Percentiles rank a stretch among this genome's conserved stretches.
phyloP scores from a whole-genome alignment of 1,139 yeast genomes.

The Petasospora fabianii region DNA sequence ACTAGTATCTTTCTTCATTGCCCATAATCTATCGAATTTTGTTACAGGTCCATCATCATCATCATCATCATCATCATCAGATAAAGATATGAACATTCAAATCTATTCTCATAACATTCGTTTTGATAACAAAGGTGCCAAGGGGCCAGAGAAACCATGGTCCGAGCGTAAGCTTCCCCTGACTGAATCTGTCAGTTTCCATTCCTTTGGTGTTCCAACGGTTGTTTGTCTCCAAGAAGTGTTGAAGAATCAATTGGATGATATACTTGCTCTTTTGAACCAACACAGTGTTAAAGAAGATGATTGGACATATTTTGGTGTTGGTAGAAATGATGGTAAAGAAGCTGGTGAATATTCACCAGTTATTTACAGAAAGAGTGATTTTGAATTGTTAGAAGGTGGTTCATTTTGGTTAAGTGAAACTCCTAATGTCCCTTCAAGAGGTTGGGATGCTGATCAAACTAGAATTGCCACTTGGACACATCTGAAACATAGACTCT shows the following conservation, averaged over 20 bases:
- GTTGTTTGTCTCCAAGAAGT: conserved; percentile 56
- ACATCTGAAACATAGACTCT: conserved; percentile 30
- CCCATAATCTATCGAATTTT: no score
- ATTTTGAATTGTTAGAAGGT: conserved; percentile 37
- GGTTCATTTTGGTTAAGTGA: conserved; percentile 43
- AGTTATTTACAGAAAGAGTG: conserved; percentile 35
- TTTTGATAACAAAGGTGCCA: conserved; percentile 36
- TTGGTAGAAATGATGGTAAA: conserved; percentile 45
- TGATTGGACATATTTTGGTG: conserved; percentile 42
- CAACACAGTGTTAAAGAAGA: conserved; percentile 16
- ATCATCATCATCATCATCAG: background rate
- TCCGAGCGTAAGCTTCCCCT: conserved; percentile 36
- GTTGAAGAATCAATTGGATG: conserved; percentile 46
- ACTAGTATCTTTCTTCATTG: conserved; percentile 2
- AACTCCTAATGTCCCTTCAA: conserved; percentile 45
- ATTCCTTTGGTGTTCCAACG: conserved; percentile 35
- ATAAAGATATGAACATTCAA: conserved; percentile 28
- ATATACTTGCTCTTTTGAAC: conserved; percentile 35
- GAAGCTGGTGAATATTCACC: conserved; percentile 46
- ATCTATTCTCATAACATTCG: conserved; percentile 54
- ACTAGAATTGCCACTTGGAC: conserved; percentile 45
- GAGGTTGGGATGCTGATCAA: conserved; percentile 57
- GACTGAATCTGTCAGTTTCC: conserved; percentile 36
- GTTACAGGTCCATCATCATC: conserved; percentile 5
- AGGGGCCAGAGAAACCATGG: conserved; percentile 44